Percentiles rank a stretch among this genome's conserved stretches.
phyloP scores from a whole-genome alignment of 495 filamentous ascomycete species.

The Tuber brumale region DNA sequence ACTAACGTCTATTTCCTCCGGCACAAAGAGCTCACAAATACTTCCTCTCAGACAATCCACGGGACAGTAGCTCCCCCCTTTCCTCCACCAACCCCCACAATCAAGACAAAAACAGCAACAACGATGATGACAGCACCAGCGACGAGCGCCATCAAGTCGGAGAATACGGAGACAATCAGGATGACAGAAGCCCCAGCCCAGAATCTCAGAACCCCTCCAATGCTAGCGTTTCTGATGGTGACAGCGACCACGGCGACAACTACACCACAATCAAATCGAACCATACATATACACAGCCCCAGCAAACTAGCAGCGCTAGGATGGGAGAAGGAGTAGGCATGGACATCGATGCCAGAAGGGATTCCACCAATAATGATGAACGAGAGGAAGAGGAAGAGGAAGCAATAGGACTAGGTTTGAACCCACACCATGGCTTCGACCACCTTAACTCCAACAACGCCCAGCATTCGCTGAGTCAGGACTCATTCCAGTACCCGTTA shows the following conservation, averaged over 20 bases:
- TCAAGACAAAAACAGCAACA: not conserved
- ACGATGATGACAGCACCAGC: not conserved
- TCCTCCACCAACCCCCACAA: not conserved
- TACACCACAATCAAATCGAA: not conserved
- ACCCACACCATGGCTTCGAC: not conserved
- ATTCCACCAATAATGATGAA: not conserved
- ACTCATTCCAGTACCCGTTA: not conserved
- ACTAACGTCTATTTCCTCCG: constrained; percentile 8
- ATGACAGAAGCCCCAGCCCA: constrained; percentile 20
- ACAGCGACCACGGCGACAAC: not conserved
- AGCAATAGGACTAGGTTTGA: not conserved
- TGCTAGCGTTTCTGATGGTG: not conserved
- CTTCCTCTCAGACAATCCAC: not conserved
- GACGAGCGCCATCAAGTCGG: not conserved
- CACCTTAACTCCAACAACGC: not conserved
- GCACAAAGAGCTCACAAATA: constrained; percentile 19
- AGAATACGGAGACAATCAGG: not conserved
- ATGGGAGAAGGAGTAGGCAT: not conserved
- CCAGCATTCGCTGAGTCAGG: not conserved
- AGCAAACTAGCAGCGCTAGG: not conserved
- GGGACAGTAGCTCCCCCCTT: not conserved
- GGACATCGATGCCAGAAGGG: not conserved
- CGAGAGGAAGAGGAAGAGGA: not conserved
- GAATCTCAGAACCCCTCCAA: constrained; percentile 14
- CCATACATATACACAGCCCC: not conserved